Percentiles rank a stretch among this genome's conserved stretches.
Evolutionary conservation across 352 stramenopile genomes (phyloP).

Genomic region (Phytophthora ohioensis): DNA sequence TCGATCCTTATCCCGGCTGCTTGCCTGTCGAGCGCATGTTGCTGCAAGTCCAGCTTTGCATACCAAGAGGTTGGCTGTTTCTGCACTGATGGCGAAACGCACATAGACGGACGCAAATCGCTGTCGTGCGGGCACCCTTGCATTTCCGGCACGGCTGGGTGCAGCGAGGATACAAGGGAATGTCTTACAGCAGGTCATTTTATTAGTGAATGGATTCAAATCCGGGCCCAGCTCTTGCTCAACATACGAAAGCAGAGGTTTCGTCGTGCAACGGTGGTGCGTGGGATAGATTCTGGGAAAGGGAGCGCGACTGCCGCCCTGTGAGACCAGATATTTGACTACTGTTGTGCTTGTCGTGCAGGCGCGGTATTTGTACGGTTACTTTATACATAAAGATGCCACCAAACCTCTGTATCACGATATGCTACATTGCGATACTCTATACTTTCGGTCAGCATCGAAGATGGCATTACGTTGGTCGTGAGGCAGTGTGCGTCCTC

Average conservation of each 20-base stretch:
- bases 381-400: too few species aligned
- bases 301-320: not conserved
- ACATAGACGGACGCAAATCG: slow-evolving; percentile 19
- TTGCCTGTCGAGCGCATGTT: not conserved
- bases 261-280: slow-evolving; percentile 7
- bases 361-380: too few species aligned
- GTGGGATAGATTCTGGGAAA: slow-evolving; percentile 12
- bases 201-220: not conserved
- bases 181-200: not conserved
- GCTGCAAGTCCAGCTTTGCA: slow-evolving; percentile 6
- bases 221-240: not conserved
- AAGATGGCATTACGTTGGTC: not conserved
- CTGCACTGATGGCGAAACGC: slow-evolving; percentile 31
- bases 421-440: not conserved
- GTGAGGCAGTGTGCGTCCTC: not conserved
- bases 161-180: not conserved
- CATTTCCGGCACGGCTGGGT: not conserved
- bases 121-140: slow-evolving; percentile 22
- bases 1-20: slow-evolving; percentile 21
- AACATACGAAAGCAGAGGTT: not conserved
- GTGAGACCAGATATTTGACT: not conserved
- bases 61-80: slow-evolving; percentile 4
- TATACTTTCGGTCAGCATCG: not conserved
- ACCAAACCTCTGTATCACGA: not conserved
- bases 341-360: not conserved